Evolutionary conservation across 305 asterid genomes (phyloP), one percentile per base, ranked within the genome.

Genomic region (Solanum aculeatissimum): DNA sequence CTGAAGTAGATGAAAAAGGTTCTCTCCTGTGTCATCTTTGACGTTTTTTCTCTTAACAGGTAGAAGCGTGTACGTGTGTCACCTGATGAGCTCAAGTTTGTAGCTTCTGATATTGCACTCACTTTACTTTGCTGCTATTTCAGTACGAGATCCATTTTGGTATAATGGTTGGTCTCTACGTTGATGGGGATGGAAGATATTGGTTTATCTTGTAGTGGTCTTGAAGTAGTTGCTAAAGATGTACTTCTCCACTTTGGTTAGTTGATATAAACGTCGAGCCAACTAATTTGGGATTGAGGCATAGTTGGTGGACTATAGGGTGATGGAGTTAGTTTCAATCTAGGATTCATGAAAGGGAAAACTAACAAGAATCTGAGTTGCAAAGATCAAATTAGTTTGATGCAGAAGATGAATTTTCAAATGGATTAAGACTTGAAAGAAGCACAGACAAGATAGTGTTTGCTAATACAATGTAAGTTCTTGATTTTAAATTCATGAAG

Each of bases 31-130:
- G 54, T 51, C 57, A 19, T 43, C 29, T 72, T 27, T 65, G 53
- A 83, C 77, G 7, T 72, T 57, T 71, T 7, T 75, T 82, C 62
- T 51, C 84, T 87, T 85, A 86, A 81, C 96, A 96, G 98, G 98
- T 97, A 95, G 93, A 92, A 90, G 85, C 97, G 95, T 86, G 91
- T 97, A 74, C 94, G 97, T 89, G 98, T 98, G 79, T 90, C 95
- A 82, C 98, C 99, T n/a, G 98, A 95, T 75, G 99, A 95, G 91
- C 98, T 97, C 63, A 93, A 90, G 85, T 94, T 85, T 75, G 83
- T 93, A 87, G 98, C 98, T 42, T 88, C 95, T 86, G 98, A 95
- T 86, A 93, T 89, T 35, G 6, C n/a, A n/a, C n/a, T 35, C 35
- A 32, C 21, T 53, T 16, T 16, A 2, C 6, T 53, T 53, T 53